Conservation (phyloP, 2,329 filamentous ascomycete genomes). For the Grosmannia clavigera region DNA sequence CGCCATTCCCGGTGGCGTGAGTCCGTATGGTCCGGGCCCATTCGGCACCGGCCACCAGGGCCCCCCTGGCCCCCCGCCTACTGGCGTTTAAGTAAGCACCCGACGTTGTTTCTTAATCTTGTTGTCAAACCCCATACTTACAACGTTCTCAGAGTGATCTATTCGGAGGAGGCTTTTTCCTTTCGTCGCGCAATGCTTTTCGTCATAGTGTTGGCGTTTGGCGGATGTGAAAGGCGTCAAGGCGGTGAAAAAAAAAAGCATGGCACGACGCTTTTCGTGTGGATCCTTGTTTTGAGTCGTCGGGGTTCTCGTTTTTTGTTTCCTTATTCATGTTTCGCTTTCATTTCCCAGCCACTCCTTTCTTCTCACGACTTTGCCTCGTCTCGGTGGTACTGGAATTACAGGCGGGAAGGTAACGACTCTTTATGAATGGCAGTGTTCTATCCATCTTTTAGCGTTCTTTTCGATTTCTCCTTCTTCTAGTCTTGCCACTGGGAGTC, state of each 20-base stretch:
- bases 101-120: background rate
- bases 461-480: conserved; percentile 1
- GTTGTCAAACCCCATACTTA: background rate
- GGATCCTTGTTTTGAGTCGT: conserved; percentile 4
- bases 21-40: conserved; percentile 32
- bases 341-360: conserved; percentile 1
- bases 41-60: conserved; percentile 35
- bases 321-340: conserved; percentile 1
- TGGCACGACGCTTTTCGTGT: conserved; percentile 7
- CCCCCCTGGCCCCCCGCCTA: conserved; percentile 16
- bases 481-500: conserved; percentile 2
- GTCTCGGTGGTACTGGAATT: conserved; percentile 3
- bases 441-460: background rate
- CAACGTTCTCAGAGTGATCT: conserved; percentile 2
- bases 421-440: conserved; percentile 7
- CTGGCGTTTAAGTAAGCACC: conserved; percentile 11
- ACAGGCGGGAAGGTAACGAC: conserved; percentile 4
- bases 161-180: conserved; percentile 6
- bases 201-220: conserved; percentile 15
- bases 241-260: conserved; percentile 9
- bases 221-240: conserved; percentile 12
- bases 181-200: conserved; percentile 15
- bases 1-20: conserved; percentile 22
- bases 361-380: conserved; percentile 1
- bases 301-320: conserved; percentile 3